phyloP scores from a whole-genome alignment of 2,329 filamentous ascomycete genomes.

The Aspergillus candidus region DNA sequence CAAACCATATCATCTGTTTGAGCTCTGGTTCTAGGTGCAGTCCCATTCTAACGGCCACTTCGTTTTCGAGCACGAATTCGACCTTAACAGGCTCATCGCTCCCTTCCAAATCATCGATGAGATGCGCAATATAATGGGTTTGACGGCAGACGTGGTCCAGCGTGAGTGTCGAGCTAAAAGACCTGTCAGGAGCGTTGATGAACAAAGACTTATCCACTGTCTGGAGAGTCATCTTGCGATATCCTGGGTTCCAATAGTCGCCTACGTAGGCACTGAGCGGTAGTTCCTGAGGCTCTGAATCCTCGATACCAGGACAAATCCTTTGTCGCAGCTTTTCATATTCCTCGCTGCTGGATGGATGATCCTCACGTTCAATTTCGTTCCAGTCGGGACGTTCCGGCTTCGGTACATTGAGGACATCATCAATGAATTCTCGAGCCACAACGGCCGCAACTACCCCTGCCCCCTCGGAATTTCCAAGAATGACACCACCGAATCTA shows the following conservation, averaged over 20 bases:
- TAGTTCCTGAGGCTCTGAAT: slow-evolving; percentile 7
- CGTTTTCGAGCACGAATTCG: slow-evolving; percentile 17
- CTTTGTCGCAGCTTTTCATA: slow-evolving; percentile 3
- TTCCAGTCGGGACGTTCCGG: slow-evolving; percentile 15
- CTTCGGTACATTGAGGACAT: slow-evolving; percentile 13
- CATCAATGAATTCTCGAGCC: slow-evolving; percentile 20
- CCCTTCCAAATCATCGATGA: slow-evolving; percentile 11
- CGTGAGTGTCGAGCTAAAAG: slow-evolving; percentile 23
- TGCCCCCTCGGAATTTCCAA: slow-evolving; percentile 22
- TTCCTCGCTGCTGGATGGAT: slow-evolving; percentile 5
- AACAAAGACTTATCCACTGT: slow-evolving; percentile 22
- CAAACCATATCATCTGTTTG: slow-evolving; percentile 21
- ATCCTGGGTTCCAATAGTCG: slow-evolving; percentile 20
- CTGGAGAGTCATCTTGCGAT: slow-evolving; percentile 21
- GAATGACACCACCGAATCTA: slow-evolving; percentile 24
- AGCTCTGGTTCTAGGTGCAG: slow-evolving; percentile 17
- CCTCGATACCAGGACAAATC: neutral
- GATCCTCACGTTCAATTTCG: neutral
- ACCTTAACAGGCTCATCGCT: slow-evolving; percentile 9
- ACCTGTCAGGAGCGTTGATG: slow-evolving; percentile 29
- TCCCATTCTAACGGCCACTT: slow-evolving; percentile 13
- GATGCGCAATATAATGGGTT: slow-evolving; percentile 21
- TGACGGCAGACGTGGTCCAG: slow-evolving; percentile 26
- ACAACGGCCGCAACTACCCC: slow-evolving; percentile 11
- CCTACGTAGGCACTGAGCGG: slow-evolving; percentile 19